Evolutionary conservation across 805 yeast species (phyloP).

Genomic region (Cyberlindnera americana): DNA sequence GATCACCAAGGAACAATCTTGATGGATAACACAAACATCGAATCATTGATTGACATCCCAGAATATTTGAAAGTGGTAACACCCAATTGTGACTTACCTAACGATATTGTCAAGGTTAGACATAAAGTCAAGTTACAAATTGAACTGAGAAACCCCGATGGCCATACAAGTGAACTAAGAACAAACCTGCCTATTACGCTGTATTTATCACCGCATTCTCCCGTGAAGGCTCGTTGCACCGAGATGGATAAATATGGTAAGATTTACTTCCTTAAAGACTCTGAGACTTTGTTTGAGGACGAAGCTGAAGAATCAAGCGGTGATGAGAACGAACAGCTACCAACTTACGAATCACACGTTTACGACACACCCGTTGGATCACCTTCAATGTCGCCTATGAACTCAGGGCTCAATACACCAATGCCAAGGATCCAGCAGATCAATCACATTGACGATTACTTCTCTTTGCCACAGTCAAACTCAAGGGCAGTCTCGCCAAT

Average conservation of each 20-base stretch:
- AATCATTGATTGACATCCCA: slow-evolving; percentile 59
- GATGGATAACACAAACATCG: slow-evolving; percentile 60
- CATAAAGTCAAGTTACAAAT: slow-evolving; percentile 77
- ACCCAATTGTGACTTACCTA: slow-evolving; percentile 71
- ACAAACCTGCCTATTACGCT: slow-evolving; percentile 77
- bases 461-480: slow-evolving; percentile 2
- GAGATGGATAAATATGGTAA: slow-evolving; percentile 35
- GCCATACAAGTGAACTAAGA: slow-evolving; percentile 79
- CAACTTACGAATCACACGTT: slow-evolving; percentile 65
- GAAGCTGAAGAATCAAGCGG: not conserved
- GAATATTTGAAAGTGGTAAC: slow-evolving; percentile 64
- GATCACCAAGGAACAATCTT: slow-evolving; percentile 41
- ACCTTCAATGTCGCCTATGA: slow-evolving; percentile 8
- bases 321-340: slow-evolving; percentile 53
- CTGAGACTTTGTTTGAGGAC: slow-evolving; percentile 27
- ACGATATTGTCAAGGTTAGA: slow-evolving; percentile 61
- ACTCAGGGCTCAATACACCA: slow-evolving; percentile 11
- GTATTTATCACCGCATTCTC: slow-evolving; percentile 69
- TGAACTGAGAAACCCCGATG: slow-evolving; percentile 67
- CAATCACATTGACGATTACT: slow-evolving; percentile 3
- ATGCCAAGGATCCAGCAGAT: slow-evolving; percentile 1
- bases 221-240: slow-evolving; percentile 41
- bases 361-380: slow-evolving; percentile 42
- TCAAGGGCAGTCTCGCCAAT: slow-evolving; percentile 7
- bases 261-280: slow-evolving; percentile 35